These are phyloP conservation scores for Cutaneotrichosporon cavernicola DNA, from an alignment of 1,284 basidiomycete species.

Conservation along the genomic window DNA sequence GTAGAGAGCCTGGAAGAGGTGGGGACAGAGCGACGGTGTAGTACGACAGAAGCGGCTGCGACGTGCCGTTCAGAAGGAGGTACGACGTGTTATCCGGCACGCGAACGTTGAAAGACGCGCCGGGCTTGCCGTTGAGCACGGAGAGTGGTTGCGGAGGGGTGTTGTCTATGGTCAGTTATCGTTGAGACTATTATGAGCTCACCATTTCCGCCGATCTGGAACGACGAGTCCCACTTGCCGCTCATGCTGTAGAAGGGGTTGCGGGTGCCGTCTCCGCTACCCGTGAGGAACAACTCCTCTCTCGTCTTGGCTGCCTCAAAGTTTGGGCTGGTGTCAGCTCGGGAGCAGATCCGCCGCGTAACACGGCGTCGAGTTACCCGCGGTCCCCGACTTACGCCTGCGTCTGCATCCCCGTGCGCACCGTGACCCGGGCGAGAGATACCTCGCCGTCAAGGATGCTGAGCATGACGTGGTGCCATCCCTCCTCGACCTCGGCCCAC, in stretches of 20 bases:
- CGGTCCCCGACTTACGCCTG: conserved; percentile 3
- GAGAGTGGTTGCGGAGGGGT: not conserved
- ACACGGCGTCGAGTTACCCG: not conserved
- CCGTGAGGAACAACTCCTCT: not conserved
- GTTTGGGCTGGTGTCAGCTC: not conserved
- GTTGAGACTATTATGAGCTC: not conserved
- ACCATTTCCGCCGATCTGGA: conserved; percentile 11
- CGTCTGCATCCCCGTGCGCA: not conserved
- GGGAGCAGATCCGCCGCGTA: not conserved
- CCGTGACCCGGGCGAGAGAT: not conserved
- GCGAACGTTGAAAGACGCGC: not conserved
- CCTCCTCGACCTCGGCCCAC: not conserved
- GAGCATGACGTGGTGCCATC: conserved; percentile 10
- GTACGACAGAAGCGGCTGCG: conserved; percentile 1
- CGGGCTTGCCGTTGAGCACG: conserved; percentile 8
- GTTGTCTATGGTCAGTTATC: conserved; percentile 1
- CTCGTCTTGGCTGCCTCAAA: not conserved
- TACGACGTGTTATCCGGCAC: conserved; percentile 19
- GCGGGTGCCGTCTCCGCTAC: not conserved
- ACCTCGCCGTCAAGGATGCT: not conserved
- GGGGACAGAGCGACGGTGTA: conserved; percentile 12
- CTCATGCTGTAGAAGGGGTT: not conserved
- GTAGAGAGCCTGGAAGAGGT: not conserved
- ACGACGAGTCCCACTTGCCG: conserved; percentile 4
- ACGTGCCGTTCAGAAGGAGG: conserved; percentile 16